phyloP scores from a whole-genome alignment of 208 protist species.

The Polymyxa betae region DNA sequence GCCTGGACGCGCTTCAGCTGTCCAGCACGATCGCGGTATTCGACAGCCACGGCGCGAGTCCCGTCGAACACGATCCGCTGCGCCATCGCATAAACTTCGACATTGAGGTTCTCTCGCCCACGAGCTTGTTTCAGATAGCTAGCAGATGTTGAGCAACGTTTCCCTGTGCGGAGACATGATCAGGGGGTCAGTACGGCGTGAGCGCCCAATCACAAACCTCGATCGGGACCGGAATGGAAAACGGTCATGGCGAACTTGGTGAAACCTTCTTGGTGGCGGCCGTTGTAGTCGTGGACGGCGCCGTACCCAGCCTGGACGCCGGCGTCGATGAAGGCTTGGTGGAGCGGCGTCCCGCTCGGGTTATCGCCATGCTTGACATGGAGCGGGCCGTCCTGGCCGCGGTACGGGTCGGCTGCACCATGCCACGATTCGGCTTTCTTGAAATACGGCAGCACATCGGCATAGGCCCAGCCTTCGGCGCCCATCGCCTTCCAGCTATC shows the following conservation, averaged over 20 bases:
- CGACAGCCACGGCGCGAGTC: background rate
- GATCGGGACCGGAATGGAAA: background rate
- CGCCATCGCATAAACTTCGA: background rate
- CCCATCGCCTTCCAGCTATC: slow-evolving; percentile 62
- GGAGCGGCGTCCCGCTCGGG: background rate
- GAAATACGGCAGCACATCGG: slow-evolving; percentile 45
- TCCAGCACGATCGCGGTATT: background rate
- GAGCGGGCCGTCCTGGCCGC: slow-evolving; percentile 48
- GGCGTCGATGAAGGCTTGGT: background rate
- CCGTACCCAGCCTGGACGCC: slow-evolving; percentile 56
- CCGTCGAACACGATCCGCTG: slow-evolving; percentile 26
- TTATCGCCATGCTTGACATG: slow-evolving; percentile 8
- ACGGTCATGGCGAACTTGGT: slow-evolving; percentile 56
- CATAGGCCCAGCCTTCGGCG: slow-evolving; percentile 22
- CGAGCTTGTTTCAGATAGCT: background rate
- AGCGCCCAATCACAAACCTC: background rate
- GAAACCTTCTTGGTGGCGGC: slow-evolving; percentile 62
- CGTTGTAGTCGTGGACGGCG: slow-evolving; percentile 59
- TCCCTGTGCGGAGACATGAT: background rate
- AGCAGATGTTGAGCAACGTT: background rate
- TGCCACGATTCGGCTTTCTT: slow-evolving; percentile 52
- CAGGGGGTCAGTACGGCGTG: background rate
- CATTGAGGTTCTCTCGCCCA: background rate
- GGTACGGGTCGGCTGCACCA: slow-evolving; percentile 45
- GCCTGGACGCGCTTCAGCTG: background rate